These are phyloP conservation scores for Lepidium didymum DNA, from an alignment of 345 rosid species.

Conservation along the genomic window DNA sequence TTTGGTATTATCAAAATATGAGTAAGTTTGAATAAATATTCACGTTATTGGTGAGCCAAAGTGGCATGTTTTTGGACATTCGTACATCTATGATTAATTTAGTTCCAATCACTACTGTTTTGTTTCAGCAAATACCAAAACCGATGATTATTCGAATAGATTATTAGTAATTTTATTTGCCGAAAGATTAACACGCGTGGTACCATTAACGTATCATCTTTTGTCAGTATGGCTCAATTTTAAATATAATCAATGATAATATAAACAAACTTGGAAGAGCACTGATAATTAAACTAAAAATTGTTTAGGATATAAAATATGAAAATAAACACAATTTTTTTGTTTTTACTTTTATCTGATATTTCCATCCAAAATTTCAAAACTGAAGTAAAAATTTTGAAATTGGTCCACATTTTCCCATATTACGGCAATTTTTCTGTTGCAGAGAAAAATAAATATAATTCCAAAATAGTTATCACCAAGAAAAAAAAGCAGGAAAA, in stretches of 20 bases:
- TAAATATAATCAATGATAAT: background rate
- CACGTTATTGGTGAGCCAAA: slow-evolving; percentile 1
- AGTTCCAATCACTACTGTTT: background rate
- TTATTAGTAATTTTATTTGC: background rate
- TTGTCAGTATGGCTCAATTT: background rate
- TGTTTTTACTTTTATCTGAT: background rate
- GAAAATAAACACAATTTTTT: background rate
- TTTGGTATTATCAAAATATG: background rate
- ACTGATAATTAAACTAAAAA: background rate
- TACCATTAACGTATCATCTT: background rate
- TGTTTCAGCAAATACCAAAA: slow-evolving; percentile 11
- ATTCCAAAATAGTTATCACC: background rate
- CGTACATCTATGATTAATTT: background rate
- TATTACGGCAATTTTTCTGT: background rate
- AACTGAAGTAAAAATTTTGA: background rate
- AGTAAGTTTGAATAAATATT: background rate
- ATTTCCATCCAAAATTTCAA: background rate
- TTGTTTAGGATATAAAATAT: background rate
- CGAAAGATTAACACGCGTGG: slow-evolving; percentile 25
- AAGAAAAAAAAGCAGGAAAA: background rate
- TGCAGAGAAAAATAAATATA: background rate
- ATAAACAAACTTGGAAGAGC: background rate
- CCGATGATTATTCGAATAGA: background rate
- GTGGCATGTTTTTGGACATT: slow-evolving; percentile 11
- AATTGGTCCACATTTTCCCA: background rate